Conservation (phyloP, 192 early-diverging fungal species). For the Umbelopsis ramanniana region DNA sequence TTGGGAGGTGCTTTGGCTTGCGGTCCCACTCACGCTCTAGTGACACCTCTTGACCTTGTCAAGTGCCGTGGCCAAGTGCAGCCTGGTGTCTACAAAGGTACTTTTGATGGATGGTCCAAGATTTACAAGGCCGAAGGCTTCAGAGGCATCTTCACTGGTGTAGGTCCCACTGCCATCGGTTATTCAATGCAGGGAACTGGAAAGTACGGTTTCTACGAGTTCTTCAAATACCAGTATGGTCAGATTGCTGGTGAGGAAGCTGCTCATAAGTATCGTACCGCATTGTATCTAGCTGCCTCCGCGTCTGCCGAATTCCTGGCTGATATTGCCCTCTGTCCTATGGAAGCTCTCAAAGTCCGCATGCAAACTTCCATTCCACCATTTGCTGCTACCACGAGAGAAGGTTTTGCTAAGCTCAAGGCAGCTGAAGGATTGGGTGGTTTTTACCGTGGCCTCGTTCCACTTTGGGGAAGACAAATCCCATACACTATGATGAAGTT, state of each 20-base stretch:
- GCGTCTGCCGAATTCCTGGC: constrained; percentile 82
- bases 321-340: constrained; percentile 82
- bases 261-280: constrained; percentile 75
- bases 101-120: constrained; percentile 44
- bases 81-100: constrained; percentile 39
- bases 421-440: constrained; percentile 66
- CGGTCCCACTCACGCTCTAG: constrained; percentile 42
- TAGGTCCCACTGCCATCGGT: constrained; percentile 78
- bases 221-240: constrained; percentile 82
- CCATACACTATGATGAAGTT: constrained; percentile 90
- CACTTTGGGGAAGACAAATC: constrained; percentile 83
- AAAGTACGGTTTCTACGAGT: constrained; percentile 92
- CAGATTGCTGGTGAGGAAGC: constrained; percentile 67
- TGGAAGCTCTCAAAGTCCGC: constrained; percentile 87
- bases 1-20: constrained; percentile 48
- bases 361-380: constrained; percentile 82
- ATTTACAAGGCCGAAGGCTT: constrained; percentile 61
- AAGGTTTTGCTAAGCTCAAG: constrained; percentile 66
- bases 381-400: constrained; percentile 69
- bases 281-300: constrained; percentile 74
- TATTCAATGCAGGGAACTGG: constrained; percentile 85
- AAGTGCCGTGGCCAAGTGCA: constrained; percentile 48
- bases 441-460: constrained; percentile 72
- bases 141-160: constrained; percentile 75
- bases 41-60: constrained; percentile 51